phyloP scores from a whole-genome alignment of 1,139 yeast genomes.

The Yamadazyma atlantica region DNA sequence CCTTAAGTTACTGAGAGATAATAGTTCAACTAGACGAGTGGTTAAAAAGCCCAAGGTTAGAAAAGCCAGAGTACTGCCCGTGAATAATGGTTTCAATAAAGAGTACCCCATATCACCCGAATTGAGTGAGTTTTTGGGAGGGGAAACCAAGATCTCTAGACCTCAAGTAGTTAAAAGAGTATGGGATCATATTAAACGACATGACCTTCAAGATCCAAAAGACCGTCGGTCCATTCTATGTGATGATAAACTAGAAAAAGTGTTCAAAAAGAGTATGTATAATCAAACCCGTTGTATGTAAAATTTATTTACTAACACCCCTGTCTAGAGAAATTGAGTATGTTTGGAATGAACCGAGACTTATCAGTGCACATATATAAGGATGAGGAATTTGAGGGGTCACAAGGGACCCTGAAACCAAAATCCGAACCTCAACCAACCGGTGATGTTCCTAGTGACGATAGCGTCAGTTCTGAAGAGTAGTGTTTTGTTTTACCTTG shows the following conservation, averaged over 20 bases:
- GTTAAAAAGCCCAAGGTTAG: conserved; percentile 8
- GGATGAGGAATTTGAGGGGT: conserved; percentile 38
- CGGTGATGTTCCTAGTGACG: neutral
- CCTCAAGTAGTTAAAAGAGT: conserved; percentile 70
- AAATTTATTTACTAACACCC: conserved; percentile 28
- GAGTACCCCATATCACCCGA: conserved; percentile 49
- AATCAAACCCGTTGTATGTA: conserved; percentile 19
- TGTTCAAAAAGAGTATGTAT: conserved; percentile 53
- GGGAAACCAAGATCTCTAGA: conserved; percentile 46
- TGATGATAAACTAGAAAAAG: conserved; percentile 57
- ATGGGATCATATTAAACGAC: conserved; percentile 71
- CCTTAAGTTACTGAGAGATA: conserved; percentile 40
- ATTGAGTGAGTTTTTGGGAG: conserved; percentile 45
- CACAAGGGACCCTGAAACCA: too few relatives aligned
- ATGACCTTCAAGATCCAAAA: conserved; percentile 65
- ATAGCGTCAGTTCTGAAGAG: neutral
- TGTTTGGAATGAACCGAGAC: conserved; percentile 69
- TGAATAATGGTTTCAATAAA: conserved; percentile 34
- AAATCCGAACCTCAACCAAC: too few relatives aligned
- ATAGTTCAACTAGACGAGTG: conserved; percentile 5
- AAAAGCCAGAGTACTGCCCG: conserved; percentile 5
- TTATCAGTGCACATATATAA: conserved; percentile 51
- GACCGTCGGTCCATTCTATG: conserved; percentile 69
- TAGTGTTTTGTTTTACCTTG: neutral
- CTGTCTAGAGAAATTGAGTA: conserved; percentile 45